These are phyloP conservation scores for Salix arbutifolia DNA, from an alignment of 345 rosid species.

Conservation along the genomic window DNA sequence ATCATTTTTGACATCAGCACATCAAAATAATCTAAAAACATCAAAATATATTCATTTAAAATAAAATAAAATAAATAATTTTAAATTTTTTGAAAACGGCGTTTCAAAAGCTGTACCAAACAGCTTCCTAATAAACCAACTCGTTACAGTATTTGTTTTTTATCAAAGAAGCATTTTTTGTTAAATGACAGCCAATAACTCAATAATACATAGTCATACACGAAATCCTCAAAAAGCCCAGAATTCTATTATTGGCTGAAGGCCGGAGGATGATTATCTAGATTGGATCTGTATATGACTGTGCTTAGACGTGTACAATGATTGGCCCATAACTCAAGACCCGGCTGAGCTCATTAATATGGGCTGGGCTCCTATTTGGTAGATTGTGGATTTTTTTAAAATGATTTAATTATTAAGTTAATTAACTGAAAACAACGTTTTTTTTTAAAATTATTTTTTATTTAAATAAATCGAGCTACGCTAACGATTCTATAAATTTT, in stretches of 20 bases:
- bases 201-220: no score
- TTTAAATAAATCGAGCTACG: not conserved
- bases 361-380: not conserved
- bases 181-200: no score
- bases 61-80: no score
- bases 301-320: not conserved
- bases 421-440: not conserved
- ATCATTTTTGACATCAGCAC: no score
- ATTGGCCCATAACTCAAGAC: not conserved
- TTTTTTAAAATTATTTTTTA: not conserved
- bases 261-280: not conserved
- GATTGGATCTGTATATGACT: not conserved
- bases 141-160: no score
- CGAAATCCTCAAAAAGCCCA: no score
- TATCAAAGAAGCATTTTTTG: no score
- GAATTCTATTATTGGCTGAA: not conserved
- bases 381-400: not conserved
- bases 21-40: no score
- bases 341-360: not conserved
- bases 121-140: no score
- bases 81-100: no score
- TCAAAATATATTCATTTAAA: no score
- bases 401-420: not conserved
- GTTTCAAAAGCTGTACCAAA: no score
- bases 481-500: not conserved